Conservation (phyloP, 192 early-diverging fungal species). For the Podila epigama region DNA sequence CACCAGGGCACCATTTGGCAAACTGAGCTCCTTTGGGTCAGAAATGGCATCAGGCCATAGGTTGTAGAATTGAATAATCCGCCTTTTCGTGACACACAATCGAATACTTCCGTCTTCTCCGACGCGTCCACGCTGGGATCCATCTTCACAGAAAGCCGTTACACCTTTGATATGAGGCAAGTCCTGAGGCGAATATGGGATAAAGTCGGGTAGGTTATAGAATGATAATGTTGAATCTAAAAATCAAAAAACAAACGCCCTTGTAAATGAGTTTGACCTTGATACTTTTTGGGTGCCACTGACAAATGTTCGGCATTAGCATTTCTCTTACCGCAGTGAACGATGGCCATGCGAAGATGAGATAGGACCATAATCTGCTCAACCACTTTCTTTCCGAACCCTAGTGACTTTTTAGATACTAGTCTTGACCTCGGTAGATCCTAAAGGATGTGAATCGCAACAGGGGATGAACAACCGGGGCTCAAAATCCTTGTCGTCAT, state of each 20-base stretch:
- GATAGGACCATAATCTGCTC: slow-evolving; percentile 70
- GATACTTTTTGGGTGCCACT: not conserved
- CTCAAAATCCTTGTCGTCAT: not conserved
- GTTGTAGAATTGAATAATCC: slow-evolving; percentile 55
- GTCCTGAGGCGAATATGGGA: slow-evolving; percentile 38
- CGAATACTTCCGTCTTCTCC: slow-evolving; percentile 60
- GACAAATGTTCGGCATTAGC: not conserved
- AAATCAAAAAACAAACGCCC: not conserved
- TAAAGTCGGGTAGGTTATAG: slow-evolving; percentile 64
- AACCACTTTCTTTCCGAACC: slow-evolving; percentile 66
- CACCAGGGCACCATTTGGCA: slow-evolving; percentile 68
- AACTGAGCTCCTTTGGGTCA: slow-evolving; percentile 57
- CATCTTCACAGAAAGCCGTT: slow-evolving; percentile 64
- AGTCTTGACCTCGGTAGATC: slow-evolving; percentile 48
- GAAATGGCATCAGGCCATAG: slow-evolving; percentile 37
- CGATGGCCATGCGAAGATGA: slow-evolving; percentile 67
- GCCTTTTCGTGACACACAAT: slow-evolving; percentile 58
- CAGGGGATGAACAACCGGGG: not conserved
- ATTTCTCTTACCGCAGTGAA: slow-evolving; percentile 66
- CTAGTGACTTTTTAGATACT: slow-evolving; percentile 57
- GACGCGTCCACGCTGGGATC: slow-evolving; percentile 51
- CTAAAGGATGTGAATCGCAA: not conserved
- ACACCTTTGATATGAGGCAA: slow-evolving; percentile 64
- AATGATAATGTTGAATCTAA: slow-evolving; percentile 74
- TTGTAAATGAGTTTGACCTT: too few species aligned